Conservation (phyloP, 2,329 filamentous ascomycete species). For the Lizonia empirigonia region DNA sequence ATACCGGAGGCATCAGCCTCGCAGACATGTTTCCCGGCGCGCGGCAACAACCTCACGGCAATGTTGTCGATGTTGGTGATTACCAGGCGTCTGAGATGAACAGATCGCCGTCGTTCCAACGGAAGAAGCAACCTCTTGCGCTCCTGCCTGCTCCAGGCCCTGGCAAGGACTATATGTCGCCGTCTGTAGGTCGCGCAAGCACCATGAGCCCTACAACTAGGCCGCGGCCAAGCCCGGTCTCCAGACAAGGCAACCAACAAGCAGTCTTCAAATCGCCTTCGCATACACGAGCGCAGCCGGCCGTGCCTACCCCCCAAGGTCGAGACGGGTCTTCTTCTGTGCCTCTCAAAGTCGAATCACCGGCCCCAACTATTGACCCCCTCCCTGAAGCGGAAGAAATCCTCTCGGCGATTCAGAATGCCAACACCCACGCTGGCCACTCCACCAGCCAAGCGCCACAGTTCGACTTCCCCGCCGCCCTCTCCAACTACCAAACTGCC, state of each 20-base stretch:
- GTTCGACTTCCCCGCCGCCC: conserved; percentile 54
- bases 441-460: conserved; percentile 40
- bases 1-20: conserved; percentile 74
- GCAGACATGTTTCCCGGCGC: conserved; percentile 82
- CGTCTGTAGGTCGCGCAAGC: conserved; percentile 33
- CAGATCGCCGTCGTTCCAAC: conserved; percentile 46
- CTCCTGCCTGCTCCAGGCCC: conserved; percentile 43
- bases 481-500: conserved; percentile 56
- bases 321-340: conserved; percentile 20
- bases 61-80: conserved; percentile 68
- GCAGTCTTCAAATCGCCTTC: conserved; percentile 32
- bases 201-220: conserved; percentile 40
- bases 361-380: conserved; percentile 45
- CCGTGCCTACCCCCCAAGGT: conserved; percentile 11
- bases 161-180: conserved; percentile 33
- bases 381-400: conserved; percentile 55
- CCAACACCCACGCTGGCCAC: conserved; percentile 49
- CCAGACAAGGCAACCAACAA: conserved; percentile 28
- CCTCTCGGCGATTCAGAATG: conserved; percentile 56
- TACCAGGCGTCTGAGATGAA: conserved; percentile 49
- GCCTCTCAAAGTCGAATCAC: conserved; percentile 50
- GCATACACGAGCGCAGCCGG: conserved; percentile 23
- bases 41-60: conserved; percentile 60
- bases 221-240: conserved; percentile 34
- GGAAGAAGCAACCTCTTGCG: conserved; percentile 44